Percentiles rank a stretch among this genome's conserved stretches.
phyloP scores from a whole-genome alignment of 192 early-diverging fungal genomes.

The Entomortierella lignicola region DNA sequence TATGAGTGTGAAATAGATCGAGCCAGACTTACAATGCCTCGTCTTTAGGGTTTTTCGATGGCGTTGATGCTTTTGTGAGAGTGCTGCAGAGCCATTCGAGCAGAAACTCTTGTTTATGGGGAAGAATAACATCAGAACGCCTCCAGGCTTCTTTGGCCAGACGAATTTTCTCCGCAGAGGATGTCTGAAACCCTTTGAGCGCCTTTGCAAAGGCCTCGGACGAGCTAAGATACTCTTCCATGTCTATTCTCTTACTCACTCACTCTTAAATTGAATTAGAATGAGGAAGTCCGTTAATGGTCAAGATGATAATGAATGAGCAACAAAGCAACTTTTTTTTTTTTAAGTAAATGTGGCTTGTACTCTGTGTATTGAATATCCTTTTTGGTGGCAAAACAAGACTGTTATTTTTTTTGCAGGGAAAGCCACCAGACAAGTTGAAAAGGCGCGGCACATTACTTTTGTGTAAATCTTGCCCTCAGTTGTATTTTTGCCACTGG shows the following conservation, averaged over 20 bases:
- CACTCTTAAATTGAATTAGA: background rate
- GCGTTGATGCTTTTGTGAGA: conserved; percentile 38
- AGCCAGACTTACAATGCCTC: conserved; percentile 10
- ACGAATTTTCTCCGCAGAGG: conserved; percentile 40
- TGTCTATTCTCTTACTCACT: background rate
- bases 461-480: background rate
- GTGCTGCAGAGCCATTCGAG: conserved; percentile 54
- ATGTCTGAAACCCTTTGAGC: conserved; percentile 38
- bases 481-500: no score
- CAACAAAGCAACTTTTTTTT: background rate
- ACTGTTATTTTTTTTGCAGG: background rate
- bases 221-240: conserved; percentile 47
- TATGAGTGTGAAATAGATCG: background rate
- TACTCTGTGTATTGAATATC: no score
- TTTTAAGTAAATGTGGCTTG: background rate
- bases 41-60: conserved; percentile 35
- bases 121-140: conserved; percentile 31
- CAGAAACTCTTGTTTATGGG: conserved; percentile 55
- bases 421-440: background rate
- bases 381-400: background rate
- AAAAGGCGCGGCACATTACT: background rate
- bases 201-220: conserved; percentile 53
- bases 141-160: conserved; percentile 48
- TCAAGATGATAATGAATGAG: background rate
- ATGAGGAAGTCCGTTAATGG: background rate